A percentile compares a stretch with the other conserved stretches of the same genome.
Conservation (phyloP, 2,329 filamentous ascomycete genomes). For the Tolypocladium guangdongense region DNA sequence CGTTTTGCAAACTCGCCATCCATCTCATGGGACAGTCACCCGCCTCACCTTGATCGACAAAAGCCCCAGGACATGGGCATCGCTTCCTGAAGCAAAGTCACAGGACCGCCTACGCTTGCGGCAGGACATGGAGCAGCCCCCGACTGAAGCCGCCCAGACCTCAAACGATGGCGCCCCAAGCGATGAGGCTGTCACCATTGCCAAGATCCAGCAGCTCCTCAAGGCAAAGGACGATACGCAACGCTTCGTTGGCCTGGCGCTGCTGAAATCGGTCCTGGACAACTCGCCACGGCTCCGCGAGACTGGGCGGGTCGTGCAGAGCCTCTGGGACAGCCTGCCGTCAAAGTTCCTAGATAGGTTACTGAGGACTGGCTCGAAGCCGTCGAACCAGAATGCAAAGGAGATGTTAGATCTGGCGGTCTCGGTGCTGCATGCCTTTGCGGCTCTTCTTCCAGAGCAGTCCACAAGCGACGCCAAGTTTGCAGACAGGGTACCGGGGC, state of each 20-base stretch:
- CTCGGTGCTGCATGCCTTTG: conserved; percentile 52
- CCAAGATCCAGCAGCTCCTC: conserved; percentile 45
- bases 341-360: conserved; percentile 54
- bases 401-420: conserved; percentile 55
- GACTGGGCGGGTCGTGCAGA: conserved; percentile 32
- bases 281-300: conserved; percentile 41
- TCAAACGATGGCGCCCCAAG: conserved; percentile 2
- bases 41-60: too few relatives aligned
- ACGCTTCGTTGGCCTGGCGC: conserved; percentile 55
- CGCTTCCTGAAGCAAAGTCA: background rate
- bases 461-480: conserved; percentile 34
- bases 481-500: conserved; percentile 37
- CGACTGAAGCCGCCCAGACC: background rate
- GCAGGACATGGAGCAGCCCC: background rate
- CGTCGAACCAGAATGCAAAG: conserved; percentile 32
- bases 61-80: background rate
- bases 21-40: background rate
- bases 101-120: background rate
- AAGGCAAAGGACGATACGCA: conserved; percentile 54
- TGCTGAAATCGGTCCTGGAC: conserved; percentile 56
- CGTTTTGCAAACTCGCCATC: background rate
- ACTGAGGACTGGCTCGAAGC: conserved; percentile 39
- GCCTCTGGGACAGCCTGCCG: conserved; percentile 49
- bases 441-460: conserved; percentile 41
- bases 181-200: conserved; percentile 14